Base-by-base conservation (phyloP, 768 basidiomycete species). In the Boletus bicolor region DNA sequence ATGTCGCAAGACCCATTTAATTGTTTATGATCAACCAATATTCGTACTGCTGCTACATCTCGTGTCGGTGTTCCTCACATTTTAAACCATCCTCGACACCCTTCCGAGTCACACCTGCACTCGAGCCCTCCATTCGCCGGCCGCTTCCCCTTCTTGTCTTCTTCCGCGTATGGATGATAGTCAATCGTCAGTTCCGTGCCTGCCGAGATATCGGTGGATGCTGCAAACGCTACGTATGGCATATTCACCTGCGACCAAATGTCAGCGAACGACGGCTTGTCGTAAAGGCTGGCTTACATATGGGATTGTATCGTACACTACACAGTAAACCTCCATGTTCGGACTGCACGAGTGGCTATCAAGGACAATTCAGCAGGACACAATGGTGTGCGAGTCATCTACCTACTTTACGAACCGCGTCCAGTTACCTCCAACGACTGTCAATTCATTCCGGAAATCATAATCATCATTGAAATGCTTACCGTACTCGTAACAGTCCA, bases 371-470 rank as follows among this genome's bases (percentile, higher is more conserved):
- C 44, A 59, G 63, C 37, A 57, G 24, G 15, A 44, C 44, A 44
- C 11, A 53, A 6, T 24, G 9, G 3, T 35, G 11, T 5, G 14
- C 32, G 34, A 30, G 21, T n/a, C 15, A 28, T 39, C 35, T 14
- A 38, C 83, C 55, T 59, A 86, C 87, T 89, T 89, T 34, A 89
- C 73, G 57, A 89, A 89, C 5, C 86, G 78, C 8, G 86, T 85
- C 87, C 87, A 89, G 60, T 89, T 89, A 7, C 87, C 87, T 87
- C 57, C 26, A 47, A 48, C 44, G 37, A 37, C 5, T 24, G 43
- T 60, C 51, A 64, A 43, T 53, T 36, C 41, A 44, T 32, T 47
- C 7, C 38, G 3, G 7, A 2, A 48, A 49, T 35, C 45, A 47
- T 2, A 24, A 44, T 36, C 43, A 30, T 47, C 37, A 26, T 36